Percentiles rank a stretch among this genome's conserved stretches.
These are phyloP conservation scores for Cytospora schulzeri DNA, from an alignment of 2,329 filamentous ascomycete species.

Conservation along the genomic window DNA sequence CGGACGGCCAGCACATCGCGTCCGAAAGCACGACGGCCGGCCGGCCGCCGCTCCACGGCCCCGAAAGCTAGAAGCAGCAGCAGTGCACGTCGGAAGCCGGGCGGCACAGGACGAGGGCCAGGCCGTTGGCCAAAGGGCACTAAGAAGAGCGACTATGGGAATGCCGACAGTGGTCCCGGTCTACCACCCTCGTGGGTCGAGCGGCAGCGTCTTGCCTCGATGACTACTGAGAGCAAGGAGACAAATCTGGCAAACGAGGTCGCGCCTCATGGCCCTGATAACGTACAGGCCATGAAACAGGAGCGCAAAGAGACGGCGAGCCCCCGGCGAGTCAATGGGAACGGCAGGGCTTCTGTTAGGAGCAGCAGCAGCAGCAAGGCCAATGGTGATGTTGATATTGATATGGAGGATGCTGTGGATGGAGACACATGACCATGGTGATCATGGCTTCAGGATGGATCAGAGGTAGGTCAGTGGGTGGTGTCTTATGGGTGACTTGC, in stretches of 20 bases:
- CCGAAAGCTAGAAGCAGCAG: slow-evolving; percentile 46
- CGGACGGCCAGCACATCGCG: slow-evolving; percentile 42
- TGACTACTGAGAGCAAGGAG: slow-evolving; percentile 26
- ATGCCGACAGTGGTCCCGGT: slow-evolving; percentile 66
- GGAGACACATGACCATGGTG: slow-evolving; percentile 12
- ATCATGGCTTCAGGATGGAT: background rate
- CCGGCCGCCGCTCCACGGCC: slow-evolving; percentile 37
- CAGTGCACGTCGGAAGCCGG: slow-evolving; percentile 56
- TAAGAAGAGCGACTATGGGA: slow-evolving; percentile 69
- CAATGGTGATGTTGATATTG: slow-evolving; percentile 32
- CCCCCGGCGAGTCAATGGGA: slow-evolving; percentile 28
- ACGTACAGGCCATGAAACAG: slow-evolving; percentile 42
- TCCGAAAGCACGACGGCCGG: slow-evolving; percentile 43
- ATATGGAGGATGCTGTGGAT: slow-evolving; percentile 30
- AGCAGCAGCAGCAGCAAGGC: slow-evolving; percentile 28
- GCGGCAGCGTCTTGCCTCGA: slow-evolving; percentile 30
- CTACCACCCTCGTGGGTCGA: slow-evolving; percentile 60
- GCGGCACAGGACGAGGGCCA: slow-evolving; percentile 65
- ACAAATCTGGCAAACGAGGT: slow-evolving; percentile 34
- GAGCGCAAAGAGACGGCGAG: slow-evolving; percentile 31
- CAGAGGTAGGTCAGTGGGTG: slow-evolving; percentile 5
- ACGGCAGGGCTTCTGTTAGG: slow-evolving; percentile 32
- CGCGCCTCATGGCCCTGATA: slow-evolving; percentile 36
- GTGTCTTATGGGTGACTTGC: slow-evolving; percentile 15
- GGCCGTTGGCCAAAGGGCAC: slow-evolving; percentile 69